Base-by-base conservation (phyloP, 768 basidiomycete genomes). In the Boletales sp. region DNA sequence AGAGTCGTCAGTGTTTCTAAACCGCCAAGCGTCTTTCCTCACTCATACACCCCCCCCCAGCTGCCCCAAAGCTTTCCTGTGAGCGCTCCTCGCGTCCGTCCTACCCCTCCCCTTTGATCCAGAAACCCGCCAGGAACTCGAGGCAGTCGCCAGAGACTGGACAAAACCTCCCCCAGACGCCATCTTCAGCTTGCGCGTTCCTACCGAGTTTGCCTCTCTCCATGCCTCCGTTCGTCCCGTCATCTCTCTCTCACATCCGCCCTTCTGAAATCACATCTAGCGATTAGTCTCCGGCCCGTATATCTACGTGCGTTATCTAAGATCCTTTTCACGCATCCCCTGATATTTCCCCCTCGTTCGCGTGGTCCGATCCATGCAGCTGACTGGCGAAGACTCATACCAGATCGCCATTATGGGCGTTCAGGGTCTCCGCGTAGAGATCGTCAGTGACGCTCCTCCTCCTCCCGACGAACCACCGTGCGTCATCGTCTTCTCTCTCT, bases 321-420 rank as follows among this genome's bases (percentile, higher is more conserved):
- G 57, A 57, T 53, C 47, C 17, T 44, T 28, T 40, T 42, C 44
- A 41, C 38, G 48, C 53, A 57, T 49, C 45, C 38, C 30, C 10
- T 21, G 42, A 30, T 33, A 33, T 28, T 5, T 28, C 44, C 57
- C 56, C 51, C 28, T 51, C 50, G 30, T 46, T 32, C 60, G 58
- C 61, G 58, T 61, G 60, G 41, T 38, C 53, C 55, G 54, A 57
- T 35, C 15, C 46, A 55, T 51, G 12, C 56, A 91, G 89, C 73
- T 92, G 50, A 88, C 86, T 13, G 79, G 85, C 45, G 89, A 93
- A 64, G 90, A 91, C 60, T 91, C 90, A 8, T 93, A 83, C 65
- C 87, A 91, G 72, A 91, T 93, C 54, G 89, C 90, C n/a, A 80
- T 81, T 49, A 83, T 86, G 77, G 85, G 86, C 48, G 82, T 89